phyloP scores from a whole-genome alignment of 768 basidiomycete genomes.

The Suillus paluster region DNA sequence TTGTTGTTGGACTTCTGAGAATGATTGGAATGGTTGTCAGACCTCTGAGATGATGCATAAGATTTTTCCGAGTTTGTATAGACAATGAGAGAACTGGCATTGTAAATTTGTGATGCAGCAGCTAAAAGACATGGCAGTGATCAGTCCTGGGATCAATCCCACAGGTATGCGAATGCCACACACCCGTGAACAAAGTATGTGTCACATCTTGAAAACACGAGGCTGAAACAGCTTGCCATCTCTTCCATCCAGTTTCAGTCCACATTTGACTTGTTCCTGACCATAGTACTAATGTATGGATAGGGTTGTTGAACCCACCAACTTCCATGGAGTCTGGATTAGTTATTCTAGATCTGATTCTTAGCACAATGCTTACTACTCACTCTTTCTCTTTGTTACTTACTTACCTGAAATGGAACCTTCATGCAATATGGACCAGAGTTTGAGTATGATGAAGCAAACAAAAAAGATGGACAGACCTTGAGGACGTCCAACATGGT shows the following conservation, averaged over 20 bases:
- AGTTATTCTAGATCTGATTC: constrained; percentile 22
- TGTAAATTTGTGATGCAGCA: constrained; percentile 25
- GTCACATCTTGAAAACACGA: constrained; percentile 31
- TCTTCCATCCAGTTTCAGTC: constrained; percentile 13
- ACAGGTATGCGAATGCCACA: not conserved
- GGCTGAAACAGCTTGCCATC: constrained; percentile 21
- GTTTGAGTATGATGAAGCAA: constrained; percentile 4
- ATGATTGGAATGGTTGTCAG: constrained; percentile 33
- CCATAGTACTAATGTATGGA: constrained; percentile 9
- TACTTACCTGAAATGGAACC: no score
- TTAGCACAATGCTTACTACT: no score
- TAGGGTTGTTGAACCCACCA: constrained; percentile 6
- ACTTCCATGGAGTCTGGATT: constrained; percentile 7
- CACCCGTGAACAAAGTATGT: constrained; percentile 13
- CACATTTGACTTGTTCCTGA: constrained; percentile 13
- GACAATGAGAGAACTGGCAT: constrained; percentile 33
- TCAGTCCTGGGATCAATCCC: constrained; percentile 6
- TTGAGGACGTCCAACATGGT: constrained; percentile 96
- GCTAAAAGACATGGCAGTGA: constrained; percentile 9
- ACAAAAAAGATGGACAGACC: constrained; percentile 43
- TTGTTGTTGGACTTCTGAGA: constrained; percentile 25
- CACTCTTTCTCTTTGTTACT: no score
- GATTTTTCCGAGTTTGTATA: constrained; percentile 47
- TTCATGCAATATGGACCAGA: no score
- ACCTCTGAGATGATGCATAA: constrained; percentile 44